Conservation (phyloP, 495 filamentous ascomycete species). For the Talaromyces proteolyticus region DNA sequence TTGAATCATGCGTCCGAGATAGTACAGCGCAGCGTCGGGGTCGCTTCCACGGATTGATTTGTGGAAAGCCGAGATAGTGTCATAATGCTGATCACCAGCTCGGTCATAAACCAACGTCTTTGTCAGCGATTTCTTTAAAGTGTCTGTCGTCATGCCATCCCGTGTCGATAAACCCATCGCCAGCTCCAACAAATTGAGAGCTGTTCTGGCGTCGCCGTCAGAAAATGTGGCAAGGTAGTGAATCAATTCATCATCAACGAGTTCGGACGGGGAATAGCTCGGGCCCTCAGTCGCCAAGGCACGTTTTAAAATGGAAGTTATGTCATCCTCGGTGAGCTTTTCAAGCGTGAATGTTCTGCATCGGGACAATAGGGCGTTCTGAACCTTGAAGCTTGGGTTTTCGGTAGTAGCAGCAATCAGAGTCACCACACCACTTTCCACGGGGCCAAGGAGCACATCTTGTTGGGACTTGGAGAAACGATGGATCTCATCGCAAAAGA, state of each 20-base stretch:
- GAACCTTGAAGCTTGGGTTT: slow-evolving; percentile 93
- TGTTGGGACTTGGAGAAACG: slow-evolving; percentile 91
- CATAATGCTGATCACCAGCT: slow-evolving; percentile 89
- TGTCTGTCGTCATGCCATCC: slow-evolving; percentile 49
- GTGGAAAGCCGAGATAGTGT: slow-evolving; percentile 94
- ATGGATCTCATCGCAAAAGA: slow-evolving; percentile 98
- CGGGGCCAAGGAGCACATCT: slow-evolving; percentile 89
- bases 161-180: slow-evolving; percentile 60
- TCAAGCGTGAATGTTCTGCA: slow-evolving; percentile 85
- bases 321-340: slow-evolving; percentile 63
- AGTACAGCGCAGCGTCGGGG: slow-evolving; percentile 85
- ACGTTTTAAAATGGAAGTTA: slow-evolving; percentile 65
- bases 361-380: slow-evolving; percentile 79
- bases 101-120: slow-evolving; percentile 93
- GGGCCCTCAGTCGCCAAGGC: slow-evolving; percentile 61
- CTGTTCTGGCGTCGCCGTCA: slow-evolving; percentile 88
- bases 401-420: slow-evolving; percentile 95
- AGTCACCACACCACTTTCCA: slow-evolving; percentile 85
- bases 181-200: slow-evolving; percentile 86
- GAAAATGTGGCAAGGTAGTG: slow-evolving; percentile 77
- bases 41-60: slow-evolving; percentile 87
- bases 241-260: slow-evolving; percentile 74
- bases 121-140: slow-evolving; percentile 74
- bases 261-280: slow-evolving; percentile 44
- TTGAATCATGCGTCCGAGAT: slow-evolving; percentile 92